Base-by-base conservation (phyloP, 148 eudicot species). In the Hydrangea macrophylla region DNA sequence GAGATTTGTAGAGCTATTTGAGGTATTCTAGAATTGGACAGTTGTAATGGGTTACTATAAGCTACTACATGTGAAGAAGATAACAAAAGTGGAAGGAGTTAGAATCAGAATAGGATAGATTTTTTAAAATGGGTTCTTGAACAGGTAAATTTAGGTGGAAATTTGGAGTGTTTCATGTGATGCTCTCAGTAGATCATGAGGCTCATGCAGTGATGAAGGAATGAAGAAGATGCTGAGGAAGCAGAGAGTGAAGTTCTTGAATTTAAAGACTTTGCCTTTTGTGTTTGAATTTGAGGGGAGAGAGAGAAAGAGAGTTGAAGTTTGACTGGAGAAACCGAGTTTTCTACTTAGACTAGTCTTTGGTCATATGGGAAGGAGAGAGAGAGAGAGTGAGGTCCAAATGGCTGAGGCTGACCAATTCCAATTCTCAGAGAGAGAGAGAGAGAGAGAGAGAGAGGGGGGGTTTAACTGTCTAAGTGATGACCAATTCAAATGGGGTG, bases 291-390 rank as follows among this genome's bases (percentile, higher is more conserved):
- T 9, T 25, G 24, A 35, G n/a, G 0, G 58, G 2, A 45, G 50
- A 62, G 54, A 66, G 51, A 25, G 54, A 71, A 61, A 75, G 69
- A 76, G 68, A 74, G 77, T 68, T 71, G 78, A 63, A 71, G 60
- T 69, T 84, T 85, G 88, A 85, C 88, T 70, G 80, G n/a, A 73
- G 83, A 85, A 81, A 76, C 67, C 85, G 86, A 81, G 86, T 66
- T 72, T 71, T 72, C 72, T 54, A 22, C 67, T 33, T 27, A 42
- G 87, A 83, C 75, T 69, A 55, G 88, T 88, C 86, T 73, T 50
- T 85, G 89, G 85, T 81, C 81, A 69, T 69, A 39, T 18, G 42
- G 51, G 72, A 22, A 26, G 60, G 55, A 39, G 39, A 22, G 20
- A 7, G 32, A 50, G 26, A 39, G 40, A 24, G 32, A 67, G 51